A percentile compares a stretch with the other conserved stretches of the same genome.
Conservation (phyloP, 129 eudicot genomes). For the Escallonia rubra region DNA sequence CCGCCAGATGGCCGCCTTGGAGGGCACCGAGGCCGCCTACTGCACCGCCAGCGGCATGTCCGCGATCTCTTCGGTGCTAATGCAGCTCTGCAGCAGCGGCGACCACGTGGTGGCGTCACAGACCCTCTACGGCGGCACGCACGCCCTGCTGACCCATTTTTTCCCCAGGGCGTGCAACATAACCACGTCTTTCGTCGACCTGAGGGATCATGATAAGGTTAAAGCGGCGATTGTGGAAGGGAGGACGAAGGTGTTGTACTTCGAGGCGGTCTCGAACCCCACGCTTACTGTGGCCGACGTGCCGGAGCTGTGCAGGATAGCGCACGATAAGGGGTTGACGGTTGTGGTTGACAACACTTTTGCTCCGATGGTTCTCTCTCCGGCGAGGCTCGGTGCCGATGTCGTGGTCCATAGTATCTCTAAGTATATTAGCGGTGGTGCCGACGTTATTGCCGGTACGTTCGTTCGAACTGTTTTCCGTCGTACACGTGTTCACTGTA, state of each 20-base stretch:
- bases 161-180: constrained; percentile 53
- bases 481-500: too few relatives aligned
- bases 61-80: constrained; percentile 46
- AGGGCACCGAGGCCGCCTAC: constrained; percentile 70
- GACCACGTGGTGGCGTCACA: constrained; percentile 54
- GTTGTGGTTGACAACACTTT: constrained; percentile 66
- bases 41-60: constrained; percentile 79
- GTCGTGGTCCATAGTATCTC: constrained; percentile 63
- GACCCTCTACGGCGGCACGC: constrained; percentile 67
- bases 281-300: constrained; percentile 56
- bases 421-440: constrained; percentile 71
- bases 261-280: constrained; percentile 63
- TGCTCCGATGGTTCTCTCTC: constrained; percentile 62
- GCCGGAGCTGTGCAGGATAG: constrained; percentile 52
- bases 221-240: constrained; percentile 53
- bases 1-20: constrained; percentile 73
- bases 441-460: constrained; percentile 68
- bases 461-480: neutral
- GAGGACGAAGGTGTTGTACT: constrained; percentile 55
- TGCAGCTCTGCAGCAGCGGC: constrained; percentile 51
- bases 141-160: constrained; percentile 55
- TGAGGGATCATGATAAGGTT: constrained; percentile 35
- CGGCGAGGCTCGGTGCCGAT: constrained; percentile 70
- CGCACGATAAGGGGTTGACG: constrained; percentile 51
- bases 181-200: constrained; percentile 56